phyloP scores from a whole-genome alignment of 1,284 basidiomycete species.

The Ustilago tritici region DNA sequence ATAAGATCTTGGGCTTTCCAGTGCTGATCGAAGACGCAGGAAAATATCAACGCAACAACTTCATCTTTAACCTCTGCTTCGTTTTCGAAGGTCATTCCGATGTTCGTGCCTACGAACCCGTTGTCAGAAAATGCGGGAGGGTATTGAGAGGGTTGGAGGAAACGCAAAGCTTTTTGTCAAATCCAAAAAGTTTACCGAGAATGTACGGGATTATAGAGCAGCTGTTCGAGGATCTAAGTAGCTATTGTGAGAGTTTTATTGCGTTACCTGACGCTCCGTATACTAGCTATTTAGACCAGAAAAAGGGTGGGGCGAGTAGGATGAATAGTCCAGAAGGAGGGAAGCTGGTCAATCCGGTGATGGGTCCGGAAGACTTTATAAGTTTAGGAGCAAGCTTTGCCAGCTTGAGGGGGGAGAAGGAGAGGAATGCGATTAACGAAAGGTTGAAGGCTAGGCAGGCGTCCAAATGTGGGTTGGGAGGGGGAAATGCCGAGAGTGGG shows the following conservation, averaged over 20 bases:
- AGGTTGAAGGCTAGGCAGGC: constrained; percentile 38
- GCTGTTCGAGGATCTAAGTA: constrained; percentile 95
- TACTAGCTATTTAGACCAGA: constrained; percentile 16
- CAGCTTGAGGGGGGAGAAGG: constrained; percentile 36
- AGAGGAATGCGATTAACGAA: constrained; percentile 43
- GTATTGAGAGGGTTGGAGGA: constrained; percentile 90
- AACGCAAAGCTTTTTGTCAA: constrained; percentile 88
- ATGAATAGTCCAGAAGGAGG: constrained; percentile 30
- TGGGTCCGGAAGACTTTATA: constrained; percentile 41
- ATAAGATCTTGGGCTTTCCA: constrained; percentile 66
- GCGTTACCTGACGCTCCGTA: constrained; percentile 64
- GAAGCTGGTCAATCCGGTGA: constrained; percentile 17
- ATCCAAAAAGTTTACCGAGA: constrained; percentile 77
- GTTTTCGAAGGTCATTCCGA: constrained; percentile 90
- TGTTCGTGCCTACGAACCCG: constrained; percentile 91
- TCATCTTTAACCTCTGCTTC: constrained; percentile 90
- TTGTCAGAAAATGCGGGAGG: constrained; percentile 92
- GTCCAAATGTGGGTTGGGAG: constrained; percentile 3
- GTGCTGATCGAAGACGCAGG: constrained; percentile 57
- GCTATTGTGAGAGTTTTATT: constrained; percentile 74
- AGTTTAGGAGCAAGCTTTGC: constrained; percentile 41
- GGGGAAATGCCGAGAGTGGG: constrained; percentile 1
- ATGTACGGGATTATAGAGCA: constrained; percentile 92
- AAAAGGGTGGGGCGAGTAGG: constrained; percentile 18
- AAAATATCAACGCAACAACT: constrained; percentile 72